Conservation (phyloP, 495 filamentous ascomycete species). For the Astrocystis sublimbata region DNA sequence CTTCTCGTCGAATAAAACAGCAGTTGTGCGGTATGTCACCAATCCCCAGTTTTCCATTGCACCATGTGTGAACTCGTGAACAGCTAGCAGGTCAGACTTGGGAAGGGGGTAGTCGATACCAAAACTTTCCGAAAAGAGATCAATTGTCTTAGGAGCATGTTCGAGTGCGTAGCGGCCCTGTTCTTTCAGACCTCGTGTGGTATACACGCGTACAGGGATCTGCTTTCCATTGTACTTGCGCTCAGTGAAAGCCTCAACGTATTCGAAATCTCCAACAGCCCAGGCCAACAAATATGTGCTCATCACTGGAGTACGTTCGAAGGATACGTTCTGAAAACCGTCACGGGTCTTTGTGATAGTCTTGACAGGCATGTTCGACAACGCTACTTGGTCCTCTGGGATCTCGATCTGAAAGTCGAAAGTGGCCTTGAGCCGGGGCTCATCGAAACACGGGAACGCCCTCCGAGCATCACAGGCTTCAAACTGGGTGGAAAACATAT, state of each 20-base stretch:
- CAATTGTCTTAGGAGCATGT: constrained; percentile 83
- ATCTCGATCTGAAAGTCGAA: constrained; percentile 93
- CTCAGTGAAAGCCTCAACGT: constrained; percentile 85
- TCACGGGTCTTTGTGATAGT: constrained; percentile 58
- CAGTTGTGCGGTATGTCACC: constrained; percentile 92
- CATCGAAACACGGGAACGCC: constrained; percentile 97
- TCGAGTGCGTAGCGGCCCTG: constrained; percentile 85
- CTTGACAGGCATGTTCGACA: constrained; percentile 94
- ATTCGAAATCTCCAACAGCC: constrained; percentile 96
- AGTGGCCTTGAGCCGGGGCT: constrained; percentile 93
- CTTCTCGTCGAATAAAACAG: constrained; percentile 88
- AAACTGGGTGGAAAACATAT: constrained; percentile 97
- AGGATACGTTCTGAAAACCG: constrained; percentile 75
- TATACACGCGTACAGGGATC: constrained; percentile 94
- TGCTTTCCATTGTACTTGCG: constrained; percentile 85
- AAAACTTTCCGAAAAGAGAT: constrained; percentile 94
- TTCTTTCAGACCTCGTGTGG: constrained; percentile 83
- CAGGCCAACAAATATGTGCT: constrained; percentile 96
- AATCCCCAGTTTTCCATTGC: constrained; percentile 89
- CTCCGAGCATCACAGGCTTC: constrained; percentile 92
- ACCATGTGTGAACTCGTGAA: constrained; percentile 80
- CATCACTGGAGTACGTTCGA: constrained; percentile 88
- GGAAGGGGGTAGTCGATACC: constrained; percentile 93
- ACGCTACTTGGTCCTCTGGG: constrained; percentile 78
- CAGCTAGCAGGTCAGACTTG: constrained; percentile 91